Base-by-base conservation (phyloP, 2,329 filamentous ascomycete species). In the Trichothecium sympodiale region DNA sequence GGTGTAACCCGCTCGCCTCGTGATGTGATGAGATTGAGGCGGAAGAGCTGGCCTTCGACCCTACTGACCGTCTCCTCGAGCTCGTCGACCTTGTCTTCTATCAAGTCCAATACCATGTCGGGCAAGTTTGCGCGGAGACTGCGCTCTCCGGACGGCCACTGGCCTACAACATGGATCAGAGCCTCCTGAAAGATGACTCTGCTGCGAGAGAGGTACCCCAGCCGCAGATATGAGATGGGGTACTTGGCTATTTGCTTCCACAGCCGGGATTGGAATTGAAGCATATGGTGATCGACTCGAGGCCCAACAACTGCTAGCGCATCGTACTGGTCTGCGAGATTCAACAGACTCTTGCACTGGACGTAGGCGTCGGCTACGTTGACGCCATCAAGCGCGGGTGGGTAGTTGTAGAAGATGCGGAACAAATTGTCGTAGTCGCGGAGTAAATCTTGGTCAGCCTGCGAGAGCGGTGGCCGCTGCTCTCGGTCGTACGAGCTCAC, bases 211-310 rank as follows among this genome's bases (percentile, higher is more conserved):
- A 94, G 70, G 50, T 87, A 94, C 27, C 87, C 88, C 2, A 96
- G 72, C 39, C 88, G 88, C 33, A 95, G 73, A 53, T 95, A 96
- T 40, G 80, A 87, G 33, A 91, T 84, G 10, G 89, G 88, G 53
- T 95, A 95, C 59, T 94, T 95, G 35, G 88, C 87, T 43, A 95
- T 93, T 59, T 95, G 89, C 57, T 91, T 94, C 81, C 88, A 95
- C 3, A 96, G 70, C 2, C 86, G 75, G 16, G 82, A 83, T 49
- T 91, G 86, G 55, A 95, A 96, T 47, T 91, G 85, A 13, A 96
- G 67, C 12, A 96, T 69, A 56, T 96, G 89, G 61, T 96, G 88
- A 58, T 95, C 89, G 31, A 95, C 83, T 27, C 89, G 76, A 2
- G 85, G 84, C 0, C 88, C 88, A 8, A 93, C 86, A 13, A 95